Base-by-base conservation (phyloP, 371 early-diverging fungal genomes). In the Mucor indicus region DNA sequence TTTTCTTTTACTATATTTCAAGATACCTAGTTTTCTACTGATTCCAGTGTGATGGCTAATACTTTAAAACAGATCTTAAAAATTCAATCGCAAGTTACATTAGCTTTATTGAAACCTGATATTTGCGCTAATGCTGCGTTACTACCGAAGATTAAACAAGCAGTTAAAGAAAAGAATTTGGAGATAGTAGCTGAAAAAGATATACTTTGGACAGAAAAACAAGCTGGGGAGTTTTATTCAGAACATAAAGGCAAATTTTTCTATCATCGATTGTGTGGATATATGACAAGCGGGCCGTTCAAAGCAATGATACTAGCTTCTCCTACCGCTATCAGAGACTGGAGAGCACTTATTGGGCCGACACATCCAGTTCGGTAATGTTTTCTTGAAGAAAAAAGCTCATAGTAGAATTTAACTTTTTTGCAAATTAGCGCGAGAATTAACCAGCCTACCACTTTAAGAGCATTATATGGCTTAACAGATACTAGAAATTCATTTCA, bases 51-150 rank as follows among this genome's bases (percentile, higher is more conserved):
- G n/a, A n/a, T n/a, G n/a, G n/a, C n/a, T n/a, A n/a, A n/a, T n/a
- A n/a, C n/a, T n/a, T n/a, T n/a, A n/a, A n/a, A n/a, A n/a, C n/a
- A n/a, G n/a, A n/a, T n/a, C n/a, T n/a, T n/a, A n/a, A n/a, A n/a
- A n/a, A n/a, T n/a, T n/a, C n/a, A n/a, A n/a, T n/a, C n/a, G n/a
- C 77, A 84, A 33, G 49, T 83, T 8, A 90, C 90, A 2, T 66
- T 90, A 42, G 90, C 89, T 3, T 54, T 90, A 35, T 60, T 90
- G 38, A 90, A 90, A 53, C 91, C 91, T 8, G 91, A 90, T 58
- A 67, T 90, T 37, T 80, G 81, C 44, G 84, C 87, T 7, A 78
- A 87, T 60, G 71, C 79, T 4, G 42, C 55, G 15, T 52, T 75
- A n/a, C 57, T 59, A 29, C 62, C 63, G 0, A 62, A 61, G 39